A percentile compares a stretch with the other conserved stretches of the same genome.
phyloP scores from a whole-genome alignment of 2,329 filamentous ascomycete genomes.

The Capronia coronata region DNA sequence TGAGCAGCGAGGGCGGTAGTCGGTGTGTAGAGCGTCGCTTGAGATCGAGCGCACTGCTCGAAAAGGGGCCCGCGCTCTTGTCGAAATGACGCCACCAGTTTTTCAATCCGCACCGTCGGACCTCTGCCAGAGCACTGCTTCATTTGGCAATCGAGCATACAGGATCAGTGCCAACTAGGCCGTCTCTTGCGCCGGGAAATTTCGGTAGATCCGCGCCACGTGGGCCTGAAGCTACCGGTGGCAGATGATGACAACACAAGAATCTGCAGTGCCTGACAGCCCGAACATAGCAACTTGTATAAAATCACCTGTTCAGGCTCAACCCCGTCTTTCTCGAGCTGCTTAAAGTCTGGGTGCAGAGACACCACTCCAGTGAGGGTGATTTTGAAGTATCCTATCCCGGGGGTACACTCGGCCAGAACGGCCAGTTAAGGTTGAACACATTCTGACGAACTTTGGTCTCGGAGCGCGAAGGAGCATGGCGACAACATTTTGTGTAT shows the following conservation, averaged over 20 bases:
- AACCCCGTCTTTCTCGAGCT: constrained; percentile 24
- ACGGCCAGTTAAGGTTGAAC: constrained; percentile 17
- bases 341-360: constrained; percentile 28
- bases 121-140: no score
- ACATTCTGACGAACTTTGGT: constrained; percentile 10
- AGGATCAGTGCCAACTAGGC: no score
- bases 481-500: no score
- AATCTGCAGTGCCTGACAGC: no score
- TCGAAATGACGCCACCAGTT: no score
- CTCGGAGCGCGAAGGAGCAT: constrained; percentile 8
- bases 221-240: no score
- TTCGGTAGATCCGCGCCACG: no score
- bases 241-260: no score
- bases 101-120: no score
- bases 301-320: constrained; percentile 31
- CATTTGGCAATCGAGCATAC: no score
- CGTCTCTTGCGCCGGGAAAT: no score
- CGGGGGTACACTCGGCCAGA: constrained; percentile 21
- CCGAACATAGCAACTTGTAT: constrained; percentile 29
- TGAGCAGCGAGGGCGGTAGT: no score
- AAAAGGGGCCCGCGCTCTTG: neutral
- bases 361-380: constrained; percentile 28
- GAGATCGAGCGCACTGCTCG: neutral
- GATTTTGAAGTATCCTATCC: constrained; percentile 14
- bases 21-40: neutral